Evolutionary conservation across 352 stramenopile species (phyloP).

Genomic region (Globisporangium apiculatum): DNA sequence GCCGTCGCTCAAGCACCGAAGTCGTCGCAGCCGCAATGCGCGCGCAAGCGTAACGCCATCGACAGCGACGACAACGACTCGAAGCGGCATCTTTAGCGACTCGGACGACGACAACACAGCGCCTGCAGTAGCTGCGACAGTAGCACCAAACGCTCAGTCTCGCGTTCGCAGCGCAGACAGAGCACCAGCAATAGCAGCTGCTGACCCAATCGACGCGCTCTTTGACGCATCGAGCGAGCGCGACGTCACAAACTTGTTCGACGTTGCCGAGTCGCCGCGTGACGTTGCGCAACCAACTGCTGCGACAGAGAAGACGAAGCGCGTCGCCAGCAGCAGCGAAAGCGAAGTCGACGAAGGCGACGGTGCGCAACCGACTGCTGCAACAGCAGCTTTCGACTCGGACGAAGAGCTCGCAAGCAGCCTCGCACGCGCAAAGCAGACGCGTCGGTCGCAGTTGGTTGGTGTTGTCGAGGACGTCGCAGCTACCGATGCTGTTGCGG

Average conservation of each 20-base stretch:
- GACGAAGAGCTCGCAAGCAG: slow-evolving; percentile 8
- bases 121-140: background rate
- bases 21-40: background rate
- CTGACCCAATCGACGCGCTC: slow-evolving; percentile 60
- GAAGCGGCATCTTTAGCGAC: slow-evolving; percentile 2
- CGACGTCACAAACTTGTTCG: slow-evolving; percentile 10
- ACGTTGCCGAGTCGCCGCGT: slow-evolving; percentile 15
- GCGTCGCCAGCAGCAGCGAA: background rate
- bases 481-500: background rate
- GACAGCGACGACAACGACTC: background rate
- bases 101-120: slow-evolving; percentile 6
- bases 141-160: no score
- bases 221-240: slow-evolving; percentile 47
- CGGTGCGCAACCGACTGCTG: background rate
- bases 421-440: background rate
- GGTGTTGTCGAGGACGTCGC: background rate
- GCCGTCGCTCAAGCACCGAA: slow-evolving; percentile 17
- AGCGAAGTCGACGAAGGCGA: background rate
- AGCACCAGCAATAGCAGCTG: background rate
- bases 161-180: no score
- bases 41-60: background rate
- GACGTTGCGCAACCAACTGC: background rate
- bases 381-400: background rate
- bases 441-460: background rate
- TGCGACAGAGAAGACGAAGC: no score